A percentile compares a stretch with the other conserved stretches of the same genome.
Conservation (phyloP, 2,329 filamentous ascomycete species). For the Monosporascus sp. region DNA sequence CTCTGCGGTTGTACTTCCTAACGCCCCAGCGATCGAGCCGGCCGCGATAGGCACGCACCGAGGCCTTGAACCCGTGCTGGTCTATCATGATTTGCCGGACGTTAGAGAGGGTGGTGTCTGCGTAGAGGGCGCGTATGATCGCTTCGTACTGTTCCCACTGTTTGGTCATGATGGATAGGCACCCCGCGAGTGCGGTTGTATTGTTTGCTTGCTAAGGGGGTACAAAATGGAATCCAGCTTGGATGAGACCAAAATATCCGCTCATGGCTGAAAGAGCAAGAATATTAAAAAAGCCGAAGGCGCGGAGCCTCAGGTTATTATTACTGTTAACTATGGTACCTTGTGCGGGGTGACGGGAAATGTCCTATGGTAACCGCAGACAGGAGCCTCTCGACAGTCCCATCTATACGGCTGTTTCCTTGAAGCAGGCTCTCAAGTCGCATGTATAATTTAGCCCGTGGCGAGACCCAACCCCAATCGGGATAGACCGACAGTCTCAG, state of each 20-base stretch:
- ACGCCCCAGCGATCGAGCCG: slow-evolving; percentile 41
- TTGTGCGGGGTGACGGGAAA: background rate
- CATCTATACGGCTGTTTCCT: background rate
- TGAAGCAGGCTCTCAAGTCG: background rate
- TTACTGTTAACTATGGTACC: background rate
- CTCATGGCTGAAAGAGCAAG: background rate
- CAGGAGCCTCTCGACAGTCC: background rate
- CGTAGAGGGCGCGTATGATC: slow-evolving; percentile 12
- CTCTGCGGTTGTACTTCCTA: slow-evolving; percentile 41
- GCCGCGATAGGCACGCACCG: slow-evolving; percentile 44
- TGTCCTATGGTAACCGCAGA: background rate
- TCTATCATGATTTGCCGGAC: slow-evolving; percentile 24
- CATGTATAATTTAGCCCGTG: background rate
- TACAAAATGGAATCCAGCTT: background rate
- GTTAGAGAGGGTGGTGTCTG: slow-evolving; percentile 17
- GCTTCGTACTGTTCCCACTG: slow-evolving; percentile 8
- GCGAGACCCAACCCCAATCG: background rate
- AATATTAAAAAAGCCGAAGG: background rate
- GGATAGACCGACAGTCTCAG: background rate
- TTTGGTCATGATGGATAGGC: background rate
- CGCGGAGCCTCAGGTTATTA: background rate
- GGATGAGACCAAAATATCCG: background rate
- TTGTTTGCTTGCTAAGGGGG: background rate
- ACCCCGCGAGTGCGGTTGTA: background rate
- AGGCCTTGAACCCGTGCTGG: slow-evolving; percentile 30